Percentiles rank a stretch among this genome's conserved stretches.
phyloP scores from a whole-genome alignment of 805 yeast species.

The Cephaloascus albidus region DNA sequence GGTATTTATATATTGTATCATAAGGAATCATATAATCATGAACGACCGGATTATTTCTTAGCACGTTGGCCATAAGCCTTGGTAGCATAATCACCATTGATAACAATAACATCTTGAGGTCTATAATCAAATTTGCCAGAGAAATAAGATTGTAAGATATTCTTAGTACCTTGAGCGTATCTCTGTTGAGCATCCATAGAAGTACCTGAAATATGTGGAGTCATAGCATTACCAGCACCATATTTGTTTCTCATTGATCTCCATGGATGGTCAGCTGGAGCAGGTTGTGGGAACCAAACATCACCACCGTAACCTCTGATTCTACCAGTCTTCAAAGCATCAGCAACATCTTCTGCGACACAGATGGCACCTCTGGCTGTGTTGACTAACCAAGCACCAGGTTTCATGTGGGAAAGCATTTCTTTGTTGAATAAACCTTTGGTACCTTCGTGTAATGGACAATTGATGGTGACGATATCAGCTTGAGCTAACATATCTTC shows the following conservation, averaged over 20 bases:
- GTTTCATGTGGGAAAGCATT: conserved; percentile 57
- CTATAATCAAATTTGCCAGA: conserved; percentile 55
- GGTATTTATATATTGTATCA: too few relatives aligned
- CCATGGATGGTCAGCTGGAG: conserved; percentile 74
- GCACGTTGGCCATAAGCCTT: conserved; percentile 49
- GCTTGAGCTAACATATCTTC: conserved; percentile 60
- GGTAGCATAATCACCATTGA: conserved; percentile 65
- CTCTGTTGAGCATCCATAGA: conserved; percentile 73
- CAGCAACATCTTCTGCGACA: conserved; percentile 66
- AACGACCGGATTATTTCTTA: background rate
- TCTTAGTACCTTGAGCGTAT: conserved; percentile 61
- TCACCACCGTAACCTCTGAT: conserved; percentile 79
- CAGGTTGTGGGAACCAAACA: conserved; percentile 82
- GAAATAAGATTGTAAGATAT: conserved; percentile 56
- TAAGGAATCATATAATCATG: too few relatives aligned
- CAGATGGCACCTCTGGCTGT: conserved; percentile 81
- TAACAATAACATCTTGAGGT: conserved; percentile 68
- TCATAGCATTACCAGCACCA: conserved; percentile 79
- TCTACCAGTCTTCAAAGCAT: conserved; percentile 59
- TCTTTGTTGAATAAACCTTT: conserved; percentile 60
- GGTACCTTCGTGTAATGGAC: conserved; percentile 68
- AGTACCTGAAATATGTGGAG: conserved; percentile 76
- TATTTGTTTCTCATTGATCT: conserved; percentile 53
- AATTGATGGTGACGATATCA: conserved; percentile 69
- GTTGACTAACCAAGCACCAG: conserved; percentile 66